A percentile compares a stretch with the other conserved stretches of the same genome.
Conservation (phyloP, 139 green algal genomes). For the Tetratostichococcus sp. region DNA sequence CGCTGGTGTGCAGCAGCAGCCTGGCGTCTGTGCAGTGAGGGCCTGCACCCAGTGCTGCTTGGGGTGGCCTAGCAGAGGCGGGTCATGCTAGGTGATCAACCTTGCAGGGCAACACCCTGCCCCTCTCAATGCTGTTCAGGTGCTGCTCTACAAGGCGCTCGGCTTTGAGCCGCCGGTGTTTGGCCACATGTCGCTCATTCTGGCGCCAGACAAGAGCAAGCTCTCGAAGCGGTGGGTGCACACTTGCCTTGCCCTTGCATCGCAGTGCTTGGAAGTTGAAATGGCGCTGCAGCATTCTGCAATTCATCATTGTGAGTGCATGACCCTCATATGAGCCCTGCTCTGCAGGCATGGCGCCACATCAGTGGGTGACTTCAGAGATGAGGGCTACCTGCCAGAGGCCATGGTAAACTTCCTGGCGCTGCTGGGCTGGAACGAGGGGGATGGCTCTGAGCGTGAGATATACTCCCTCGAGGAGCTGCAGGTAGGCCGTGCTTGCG, state of each 20-base stretch:
- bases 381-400: constrained; percentile 84
- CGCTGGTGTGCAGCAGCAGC: too few species aligned
- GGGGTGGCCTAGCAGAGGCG: too few species aligned
- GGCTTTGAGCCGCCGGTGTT: constrained; percentile 83
- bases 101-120: too few species aligned
- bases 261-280: constrained; percentile 2
- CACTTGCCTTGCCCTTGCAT: background rate
- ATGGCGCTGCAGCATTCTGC: too few species aligned
- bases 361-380: constrained; percentile 92
- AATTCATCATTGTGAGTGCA: too few species aligned
- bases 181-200: constrained; percentile 94
- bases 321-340: too few species aligned
- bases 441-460: constrained; percentile 27
- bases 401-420: constrained; percentile 97
- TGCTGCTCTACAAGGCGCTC: constrained; percentile 94
- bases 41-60: too few species aligned
- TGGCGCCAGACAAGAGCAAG: constrained; percentile 96
- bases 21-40: too few species aligned
- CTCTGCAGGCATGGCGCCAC: constrained; percentile 83
- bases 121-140: constrained; percentile 26
- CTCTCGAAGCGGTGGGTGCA: constrained; percentile 88
- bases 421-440: constrained; percentile 98
- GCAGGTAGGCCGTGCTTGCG: constrained; percentile 3
- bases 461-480: constrained; percentile 53
- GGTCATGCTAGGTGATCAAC: too few species aligned